Evolutionary conservation across 805 yeast genomes (phyloP).

Genomic region (Kodamaea sagamina): DNA sequence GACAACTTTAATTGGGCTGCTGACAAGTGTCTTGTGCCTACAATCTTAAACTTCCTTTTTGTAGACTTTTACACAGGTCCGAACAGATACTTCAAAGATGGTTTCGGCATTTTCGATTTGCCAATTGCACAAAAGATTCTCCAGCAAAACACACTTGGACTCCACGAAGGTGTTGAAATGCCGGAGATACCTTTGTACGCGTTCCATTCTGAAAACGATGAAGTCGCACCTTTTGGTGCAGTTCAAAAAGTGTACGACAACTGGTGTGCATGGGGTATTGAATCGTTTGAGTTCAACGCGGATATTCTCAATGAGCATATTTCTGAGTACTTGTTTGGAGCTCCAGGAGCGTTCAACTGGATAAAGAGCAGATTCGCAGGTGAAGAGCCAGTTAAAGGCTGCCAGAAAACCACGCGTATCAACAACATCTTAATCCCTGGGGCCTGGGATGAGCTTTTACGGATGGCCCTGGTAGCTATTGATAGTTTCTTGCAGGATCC

Average conservation of each 20-base stretch:
- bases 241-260: conserved; percentile 15
- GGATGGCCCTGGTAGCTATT: background rate
- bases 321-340: conserved; percentile 18
- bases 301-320: conserved; percentile 18
- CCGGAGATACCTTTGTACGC: conserved; percentile 16
- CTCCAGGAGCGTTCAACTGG: conserved; percentile 21
- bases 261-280: conserved; percentile 16
- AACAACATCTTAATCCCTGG: conserved; percentile 46
- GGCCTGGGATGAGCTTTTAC: conserved; percentile 21
- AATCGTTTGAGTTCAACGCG: conserved; percentile 14
- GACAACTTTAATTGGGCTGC: conserved; percentile 11
- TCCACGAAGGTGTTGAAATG: conserved; percentile 11
- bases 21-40: conserved; percentile 9
- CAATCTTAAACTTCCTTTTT: conserved; percentile 5
- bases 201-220: conserved; percentile 16
- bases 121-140: conserved; percentile 18
- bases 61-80: conserved; percentile 17
- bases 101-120: conserved; percentile 19
- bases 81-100: conserved; percentile 16
- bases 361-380: conserved; percentile 20
- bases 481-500: conserved; percentile 11
- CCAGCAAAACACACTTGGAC: conserved; percentile 24
- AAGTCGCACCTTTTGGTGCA: conserved; percentile 15
- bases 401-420: conserved; percentile 42
- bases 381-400: conserved; percentile 19